These are phyloP conservation scores for Exophiala sp. DNA, from an alignment of 2,329 filamentous ascomycete genomes.

Conservation along the genomic window DNA sequence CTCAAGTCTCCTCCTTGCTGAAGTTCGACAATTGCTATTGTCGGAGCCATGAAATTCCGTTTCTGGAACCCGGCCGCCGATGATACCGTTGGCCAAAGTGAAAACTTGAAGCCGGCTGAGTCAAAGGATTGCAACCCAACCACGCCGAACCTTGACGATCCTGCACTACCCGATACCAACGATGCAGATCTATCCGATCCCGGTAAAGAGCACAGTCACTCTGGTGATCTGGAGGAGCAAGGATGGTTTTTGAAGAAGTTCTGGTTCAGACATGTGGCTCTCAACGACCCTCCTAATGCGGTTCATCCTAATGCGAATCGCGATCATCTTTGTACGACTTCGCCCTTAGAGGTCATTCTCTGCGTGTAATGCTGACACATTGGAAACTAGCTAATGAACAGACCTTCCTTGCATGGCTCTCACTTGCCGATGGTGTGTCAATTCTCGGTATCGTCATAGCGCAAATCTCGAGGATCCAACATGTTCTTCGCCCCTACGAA, in stretches of 20 bases:
- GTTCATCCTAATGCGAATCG: not conserved
- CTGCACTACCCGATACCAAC: not conserved
- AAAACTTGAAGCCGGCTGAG: not conserved
- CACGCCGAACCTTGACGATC: not conserved
- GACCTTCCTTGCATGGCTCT: slow-evolving; percentile 19
- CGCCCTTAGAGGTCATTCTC: not conserved
- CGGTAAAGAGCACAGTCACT: not conserved
- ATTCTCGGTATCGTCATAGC: slow-evolving; percentile 15
- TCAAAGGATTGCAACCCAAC: not conserved
- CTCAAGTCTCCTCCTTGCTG: too few relatives aligned
- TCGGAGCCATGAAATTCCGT: not conserved
- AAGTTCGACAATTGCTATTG: not conserved
- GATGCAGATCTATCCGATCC: not conserved
- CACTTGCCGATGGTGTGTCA: slow-evolving; percentile 10
- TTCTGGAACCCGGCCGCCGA: not conserved
- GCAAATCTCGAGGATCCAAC: slow-evolving; percentile 13
- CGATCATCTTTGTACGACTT: slow-evolving; percentile 5
- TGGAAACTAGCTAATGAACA: slow-evolving; percentile 13
- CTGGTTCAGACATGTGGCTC: slow-evolving; percentile 5
- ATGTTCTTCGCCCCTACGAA: slow-evolving; percentile 12
- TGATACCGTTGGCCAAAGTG: not conserved
- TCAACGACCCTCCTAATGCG: not conserved
- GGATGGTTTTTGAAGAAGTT: not conserved
- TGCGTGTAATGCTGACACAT: not conserved
- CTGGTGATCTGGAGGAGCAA: not conserved